Percentiles rank a stretch among this genome's conserved stretches.
Evolutionary conservation across 75 land plant genomes (phyloP).

Genomic region (Cupressus sempervirens): DNA sequence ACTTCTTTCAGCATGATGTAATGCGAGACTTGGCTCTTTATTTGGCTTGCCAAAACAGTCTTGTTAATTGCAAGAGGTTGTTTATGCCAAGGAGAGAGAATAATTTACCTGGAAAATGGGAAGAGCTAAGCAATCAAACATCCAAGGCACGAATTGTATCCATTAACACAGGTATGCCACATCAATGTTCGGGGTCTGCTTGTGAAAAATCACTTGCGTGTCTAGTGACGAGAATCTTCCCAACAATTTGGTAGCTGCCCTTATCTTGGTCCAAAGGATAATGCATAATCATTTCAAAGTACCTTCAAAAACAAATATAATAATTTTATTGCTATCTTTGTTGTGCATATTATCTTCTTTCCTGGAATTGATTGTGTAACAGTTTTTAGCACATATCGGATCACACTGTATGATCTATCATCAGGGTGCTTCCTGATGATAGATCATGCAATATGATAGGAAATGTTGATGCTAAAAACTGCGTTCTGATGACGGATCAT

Average conservation of each 20-base stretch:
- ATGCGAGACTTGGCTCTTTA: slow-evolving; percentile 60
- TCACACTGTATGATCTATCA: too few species aligned
- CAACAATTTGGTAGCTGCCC: not conserved
- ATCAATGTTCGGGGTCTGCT: not conserved
- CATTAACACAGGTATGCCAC: slow-evolving; percentile 49
- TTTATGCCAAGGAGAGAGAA: slow-evolving; percentile 49
- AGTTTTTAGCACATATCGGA: too few species aligned
- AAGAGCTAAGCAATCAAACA: slow-evolving; percentile 27
- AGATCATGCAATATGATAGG: too few species aligned
- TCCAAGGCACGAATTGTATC: slow-evolving; percentile 55
- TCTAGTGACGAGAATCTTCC: not conserved
- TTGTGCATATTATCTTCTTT: too few species aligned
- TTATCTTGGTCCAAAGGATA: too few species aligned
- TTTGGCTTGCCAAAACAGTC: slow-evolving; percentile 15
- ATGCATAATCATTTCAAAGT: too few species aligned
- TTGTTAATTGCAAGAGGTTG: slow-evolving; percentile 32
- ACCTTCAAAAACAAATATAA: too few species aligned
- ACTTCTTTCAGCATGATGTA: slow-evolving; percentile 52
- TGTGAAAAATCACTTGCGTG: not conserved
- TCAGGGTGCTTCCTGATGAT: too few species aligned
- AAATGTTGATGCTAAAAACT: too few species aligned
- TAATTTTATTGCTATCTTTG: too few species aligned
- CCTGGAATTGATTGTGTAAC: too few species aligned
- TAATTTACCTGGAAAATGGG: slow-evolving; percentile 47
- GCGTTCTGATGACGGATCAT: too few species aligned